Evolutionary conservation across 2,329 filamentous ascomycete genomes (phyloP), one percentile per base, ranked within the genome.

Genomic region (Trichoderma citrinoviride): DNA sequence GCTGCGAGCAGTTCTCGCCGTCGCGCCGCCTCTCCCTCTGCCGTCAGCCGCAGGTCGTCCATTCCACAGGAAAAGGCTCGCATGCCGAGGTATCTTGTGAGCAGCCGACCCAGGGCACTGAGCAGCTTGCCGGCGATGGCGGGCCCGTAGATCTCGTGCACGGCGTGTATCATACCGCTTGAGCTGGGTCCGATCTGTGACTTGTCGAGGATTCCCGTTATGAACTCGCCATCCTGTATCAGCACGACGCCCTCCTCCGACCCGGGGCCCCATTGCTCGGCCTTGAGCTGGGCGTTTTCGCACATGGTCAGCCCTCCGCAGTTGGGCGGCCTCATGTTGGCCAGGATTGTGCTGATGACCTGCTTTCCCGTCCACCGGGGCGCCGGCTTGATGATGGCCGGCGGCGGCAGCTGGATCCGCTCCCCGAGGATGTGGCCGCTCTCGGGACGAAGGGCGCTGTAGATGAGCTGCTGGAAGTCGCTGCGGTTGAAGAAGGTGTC

Each of bases 11-110:
- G 80, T 67, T 88, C 87, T 68, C 90, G 81, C 69, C 84, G 85
- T 47, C 95, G 88, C 61, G 83, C 81, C 63, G 80, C 80, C 74
- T 99, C 93, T 61, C 95, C 94, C 67, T 90, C 81, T 1, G 85
- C 81, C 0, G 94, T 98, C 58, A 99, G 85, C 65, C 90, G 87
- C 65, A 99, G 82, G 81, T 99, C 96, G 72, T 99, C 94, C 78
- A 99, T 97, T 75, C 96, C 96, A 76, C 95, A 99, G 69, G 92
- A 95, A 76, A 98, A 98, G 1, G 94, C 95, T 58, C 93, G 86
- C 88, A 97, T 96, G 73, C 95, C 91, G 67, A 98, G 83, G 69
- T 93, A 90, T 72, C 93, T 90, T 0, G 95, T 99, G 68, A 99
- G 80, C 27, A 99, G 83, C 64, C 95, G 88, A 61, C 95, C 95